A percentile compares a stretch with the other conserved stretches of the same genome.
Conservation (phyloP, 2,329 filamentous ascomycete genomes). For the Cordyceps cicadae region DNA sequence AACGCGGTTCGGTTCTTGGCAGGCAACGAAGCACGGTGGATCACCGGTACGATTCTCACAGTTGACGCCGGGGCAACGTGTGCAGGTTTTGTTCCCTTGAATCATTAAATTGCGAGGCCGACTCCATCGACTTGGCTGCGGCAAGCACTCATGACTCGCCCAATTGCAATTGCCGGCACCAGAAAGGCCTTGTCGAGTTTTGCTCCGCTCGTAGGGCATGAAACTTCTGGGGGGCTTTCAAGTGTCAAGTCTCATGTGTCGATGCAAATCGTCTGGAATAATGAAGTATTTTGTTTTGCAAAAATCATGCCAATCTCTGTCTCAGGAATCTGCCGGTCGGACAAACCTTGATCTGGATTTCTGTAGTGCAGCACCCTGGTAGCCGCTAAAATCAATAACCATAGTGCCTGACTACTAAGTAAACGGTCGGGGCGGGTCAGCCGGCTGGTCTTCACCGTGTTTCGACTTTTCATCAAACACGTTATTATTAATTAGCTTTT, state of each 20-base stretch:
- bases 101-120: not conserved
- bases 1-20: constrained; percentile 32
- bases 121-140: not conserved
- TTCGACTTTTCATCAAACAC: constrained; percentile 4
- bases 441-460: not conserved
- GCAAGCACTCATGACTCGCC: not conserved
- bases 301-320: not conserved
- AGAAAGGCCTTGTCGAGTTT: not conserved
- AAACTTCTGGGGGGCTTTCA: not conserved
- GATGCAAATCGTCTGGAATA: not conserved
- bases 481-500: not conserved
- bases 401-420: no score
- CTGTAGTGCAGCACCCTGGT: not conserved
- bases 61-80: constrained; percentile 35
- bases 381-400: no score
- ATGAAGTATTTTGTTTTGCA: not conserved
- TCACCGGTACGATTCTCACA: constrained; percentile 32
- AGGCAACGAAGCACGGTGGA: constrained; percentile 34
- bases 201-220: not conserved
- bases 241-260: not conserved
- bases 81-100: constrained; percentile 14
- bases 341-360: not conserved
- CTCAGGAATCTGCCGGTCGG: not conserved
- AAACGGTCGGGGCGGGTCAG: not conserved
- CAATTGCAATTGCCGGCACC: not conserved